phyloP scores from a whole-genome alignment of 2,329 filamentous ascomycete genomes.

The Paecilomyces niveus region DNA sequence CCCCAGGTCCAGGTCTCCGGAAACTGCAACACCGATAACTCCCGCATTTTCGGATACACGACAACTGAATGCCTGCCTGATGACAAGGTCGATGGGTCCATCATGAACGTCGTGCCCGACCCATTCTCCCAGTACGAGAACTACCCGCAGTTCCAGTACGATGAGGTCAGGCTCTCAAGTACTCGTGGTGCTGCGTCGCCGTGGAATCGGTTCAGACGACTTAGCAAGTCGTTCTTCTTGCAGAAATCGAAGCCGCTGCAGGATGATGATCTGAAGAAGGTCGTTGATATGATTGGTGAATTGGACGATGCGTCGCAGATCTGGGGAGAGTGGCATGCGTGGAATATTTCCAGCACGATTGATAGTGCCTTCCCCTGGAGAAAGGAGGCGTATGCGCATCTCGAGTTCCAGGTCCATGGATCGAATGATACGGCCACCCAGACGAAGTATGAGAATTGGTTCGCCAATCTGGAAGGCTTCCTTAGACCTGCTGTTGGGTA shows the following conservation, averaged over 20 bases:
- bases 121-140: background rate
- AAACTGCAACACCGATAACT: slow-evolving; percentile 7
- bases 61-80: slow-evolving; percentile 7
- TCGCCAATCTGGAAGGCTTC: slow-evolving; percentile 8
- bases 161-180: slow-evolving; percentile 1
- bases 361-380: slow-evolving; percentile 9
- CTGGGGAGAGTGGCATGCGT: slow-evolving; percentile 9
- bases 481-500: slow-evolving; percentile 9
- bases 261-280: slow-evolving; percentile 3
- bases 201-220: slow-evolving; percentile 6
- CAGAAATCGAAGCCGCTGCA: slow-evolving; percentile 5
- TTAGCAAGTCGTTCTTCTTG: slow-evolving; percentile 12
- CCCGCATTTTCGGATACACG: slow-evolving; percentile 7
- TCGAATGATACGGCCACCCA: slow-evolving; percentile 5
- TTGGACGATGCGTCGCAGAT: slow-evolving; percentile 5
- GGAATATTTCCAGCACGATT: slow-evolving; percentile 6
- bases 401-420: background rate
- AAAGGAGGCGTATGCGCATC: slow-evolving; percentile 5
- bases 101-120: background rate
- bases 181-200: slow-evolving; percentile 1
- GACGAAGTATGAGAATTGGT: slow-evolving; percentile 6
- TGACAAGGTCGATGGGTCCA: slow-evolving; percentile 3
- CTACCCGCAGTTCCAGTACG: slow-evolving; percentile 3
- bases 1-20: slow-evolving; percentile 4
- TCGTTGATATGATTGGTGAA: slow-evolving; percentile 6